Evolutionary conservation across 805 yeast species (phyloP).

Genomic region (Starmerella gropengiesseri): DNA sequence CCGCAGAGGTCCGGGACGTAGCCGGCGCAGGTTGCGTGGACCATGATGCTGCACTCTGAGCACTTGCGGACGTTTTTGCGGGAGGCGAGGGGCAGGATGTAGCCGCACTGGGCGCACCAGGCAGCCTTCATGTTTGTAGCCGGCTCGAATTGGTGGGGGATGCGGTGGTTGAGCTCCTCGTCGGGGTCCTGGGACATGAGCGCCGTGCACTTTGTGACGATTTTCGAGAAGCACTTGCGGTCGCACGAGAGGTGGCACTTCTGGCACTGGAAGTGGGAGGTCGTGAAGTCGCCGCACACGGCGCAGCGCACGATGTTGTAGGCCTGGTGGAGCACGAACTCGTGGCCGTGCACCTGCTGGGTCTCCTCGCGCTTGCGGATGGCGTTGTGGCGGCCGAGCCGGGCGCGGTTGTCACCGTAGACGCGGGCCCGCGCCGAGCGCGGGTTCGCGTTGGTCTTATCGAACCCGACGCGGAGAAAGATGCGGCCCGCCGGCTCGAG

Average conservation of each 20-base stretch:
- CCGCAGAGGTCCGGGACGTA: constrained; percentile 98
- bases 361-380: constrained; percentile 78
- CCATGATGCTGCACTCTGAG: constrained; percentile 80
- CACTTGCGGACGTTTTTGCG: constrained; percentile 86
- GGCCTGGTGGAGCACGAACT: constrained; percentile 78
- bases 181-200: constrained; percentile 41
- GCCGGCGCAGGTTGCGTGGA: constrained; percentile 86
- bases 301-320: constrained; percentile 97
- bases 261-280: constrained; percentile 69
- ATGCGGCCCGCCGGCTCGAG: constrained; percentile 93
- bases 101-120: constrained; percentile 99
- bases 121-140: constrained; percentile 86
- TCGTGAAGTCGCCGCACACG: constrained; percentile 87
- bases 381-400: constrained; percentile 93
- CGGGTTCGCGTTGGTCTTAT: constrained; percentile 42
- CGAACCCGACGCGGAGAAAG: constrained; percentile 63
- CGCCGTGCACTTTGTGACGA: constrained; percentile 72
- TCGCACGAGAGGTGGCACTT: constrained; percentile 72
- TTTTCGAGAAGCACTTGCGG: constrained; percentile 65
- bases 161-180: constrained; percentile 84
- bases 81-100: constrained; percentile 80
- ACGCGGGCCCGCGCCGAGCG: constrained; percentile 30
- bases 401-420: constrained; percentile 27
- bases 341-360: constrained; percentile 93
- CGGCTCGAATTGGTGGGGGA: constrained; percentile 95